Conservation (phyloP, 139 green algal species). For the Zygnema cylindricum region DNA sequence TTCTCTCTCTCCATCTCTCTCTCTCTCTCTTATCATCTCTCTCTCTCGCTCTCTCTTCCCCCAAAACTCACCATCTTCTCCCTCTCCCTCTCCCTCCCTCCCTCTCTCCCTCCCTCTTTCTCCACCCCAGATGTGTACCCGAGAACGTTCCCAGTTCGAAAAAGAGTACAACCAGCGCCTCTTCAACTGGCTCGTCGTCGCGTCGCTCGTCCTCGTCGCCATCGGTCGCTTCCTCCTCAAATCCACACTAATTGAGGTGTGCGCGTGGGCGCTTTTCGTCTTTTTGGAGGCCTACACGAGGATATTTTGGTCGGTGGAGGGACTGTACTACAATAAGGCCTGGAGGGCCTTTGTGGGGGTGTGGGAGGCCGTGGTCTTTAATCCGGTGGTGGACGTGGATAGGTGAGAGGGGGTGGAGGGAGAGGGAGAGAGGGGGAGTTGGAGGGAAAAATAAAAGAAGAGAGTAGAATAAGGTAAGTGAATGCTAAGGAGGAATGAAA, state of each 20-base stretch:
- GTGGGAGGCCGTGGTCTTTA: slow-evolving; percentile 59
- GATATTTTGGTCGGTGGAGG: slow-evolving; percentile 49
- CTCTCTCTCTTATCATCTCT: not conserved
- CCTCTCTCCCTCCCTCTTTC: not conserved
- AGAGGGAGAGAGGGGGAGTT: not conserved
- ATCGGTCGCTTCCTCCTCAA: slow-evolving; percentile 53
- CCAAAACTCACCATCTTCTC: not conserved
- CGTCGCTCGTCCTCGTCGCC: slow-evolving; percentile 45
- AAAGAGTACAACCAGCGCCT: slow-evolving; percentile 64
- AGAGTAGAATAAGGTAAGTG: not conserved
- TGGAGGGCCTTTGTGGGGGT: slow-evolving; percentile 55
- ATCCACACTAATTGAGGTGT: slow-evolving; percentile 36
- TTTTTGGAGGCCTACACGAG: slow-evolving; percentile 56
- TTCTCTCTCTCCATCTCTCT: not conserved
- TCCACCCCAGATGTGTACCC: slow-evolving; percentile 20
- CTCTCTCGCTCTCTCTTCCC: slow-evolving; percentile 12
- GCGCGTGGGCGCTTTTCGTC: slow-evolving; percentile 55
- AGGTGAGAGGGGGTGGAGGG: not conserved
- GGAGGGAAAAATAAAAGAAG: not conserved
- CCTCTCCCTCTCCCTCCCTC: not conserved
- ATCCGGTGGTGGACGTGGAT: slow-evolving; percentile 56
- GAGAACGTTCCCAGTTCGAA: slow-evolving; percentile 51
- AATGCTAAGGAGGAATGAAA: not conserved
- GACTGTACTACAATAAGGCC: slow-evolving; percentile 43
- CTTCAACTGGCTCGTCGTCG: slow-evolving; percentile 62